Evolutionary conservation across 768 basidiomycete genomes (phyloP).

Genomic region (Termitomyces sp.): DNA sequence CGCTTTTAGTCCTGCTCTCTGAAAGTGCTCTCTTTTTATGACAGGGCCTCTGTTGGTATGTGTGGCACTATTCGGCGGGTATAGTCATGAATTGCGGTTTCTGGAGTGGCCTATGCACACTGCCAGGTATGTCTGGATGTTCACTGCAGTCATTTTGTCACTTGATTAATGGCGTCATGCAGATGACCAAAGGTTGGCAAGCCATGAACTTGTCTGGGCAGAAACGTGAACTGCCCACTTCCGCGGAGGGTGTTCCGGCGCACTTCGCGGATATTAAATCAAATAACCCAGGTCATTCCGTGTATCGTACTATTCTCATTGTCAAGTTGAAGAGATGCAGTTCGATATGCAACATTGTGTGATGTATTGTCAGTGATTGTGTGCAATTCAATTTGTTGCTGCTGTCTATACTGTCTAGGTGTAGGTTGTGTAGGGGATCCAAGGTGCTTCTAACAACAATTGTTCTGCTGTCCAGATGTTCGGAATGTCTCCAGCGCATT

Average conservation of each 20-base stretch:
- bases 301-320: neutral
- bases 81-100: neutral
- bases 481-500: slow-evolving; percentile 48
- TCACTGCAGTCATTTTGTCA: neutral
- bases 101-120: neutral
- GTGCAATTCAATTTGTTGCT: too few species aligned
- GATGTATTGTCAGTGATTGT: neutral
- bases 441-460: neutral
- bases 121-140: neutral
- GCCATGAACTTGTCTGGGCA: neutral
- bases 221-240: too few species aligned
- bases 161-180: neutral
- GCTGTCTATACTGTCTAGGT: too few species aligned
- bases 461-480: neutral
- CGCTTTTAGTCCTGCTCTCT: fast-evolving
- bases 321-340: slow-evolving; percentile 5
- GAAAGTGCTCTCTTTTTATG: neutral
- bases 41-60: neutral
- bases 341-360: slow-evolving; percentile 1
- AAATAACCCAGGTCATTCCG: slow-evolving; percentile 15
- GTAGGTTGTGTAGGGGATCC: neutral
- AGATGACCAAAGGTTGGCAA: neutral
- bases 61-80: neutral
- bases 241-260: neutral
- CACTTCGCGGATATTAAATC: slow-evolving; percentile 4